Evolutionary conservation across 805 yeast species (phyloP).

Genomic region (Yueomyces sp.): DNA sequence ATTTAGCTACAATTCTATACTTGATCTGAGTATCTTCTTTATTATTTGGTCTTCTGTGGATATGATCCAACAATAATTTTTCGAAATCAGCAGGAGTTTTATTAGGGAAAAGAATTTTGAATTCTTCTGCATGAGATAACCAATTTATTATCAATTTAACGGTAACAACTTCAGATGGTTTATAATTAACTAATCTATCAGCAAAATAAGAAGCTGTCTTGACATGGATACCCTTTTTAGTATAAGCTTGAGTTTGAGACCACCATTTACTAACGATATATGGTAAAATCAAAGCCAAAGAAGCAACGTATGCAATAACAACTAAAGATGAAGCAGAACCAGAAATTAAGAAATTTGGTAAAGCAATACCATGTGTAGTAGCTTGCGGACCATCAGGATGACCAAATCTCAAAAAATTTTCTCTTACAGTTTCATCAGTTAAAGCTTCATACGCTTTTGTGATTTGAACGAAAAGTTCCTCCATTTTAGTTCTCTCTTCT

Average conservation of each 20-base stretch:
- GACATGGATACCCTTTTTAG: conserved; percentile 71
- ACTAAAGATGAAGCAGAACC: conserved; percentile 60
- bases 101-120: conserved; percentile 29
- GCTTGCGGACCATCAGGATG: conserved; percentile 98
- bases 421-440: conserved; percentile 76
- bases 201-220: conserved; percentile 73
- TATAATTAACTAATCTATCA: conserved; percentile 57
- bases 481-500: conserved; percentile 44
- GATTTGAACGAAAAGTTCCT: conserved; percentile 65
- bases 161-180: conserved; percentile 51
- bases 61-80: conserved; percentile 40
- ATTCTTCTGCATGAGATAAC: conserved; percentile 58
- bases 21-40: conserved; percentile 21
- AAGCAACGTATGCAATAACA: conserved; percentile 45
- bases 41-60: conserved; percentile 29
- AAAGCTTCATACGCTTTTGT: conserved; percentile 89
- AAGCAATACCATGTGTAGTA: conserved; percentile 81
- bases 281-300: conserved; percentile 74
- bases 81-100: conserved; percentile 35
- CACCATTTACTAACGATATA: conserved; percentile 80
- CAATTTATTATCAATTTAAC: conserved; percentile 43
- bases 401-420: conserved; percentile 77
- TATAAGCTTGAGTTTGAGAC: conserved; percentile 65
- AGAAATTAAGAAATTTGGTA: conserved; percentile 83
- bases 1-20: conserved; percentile 44